phyloP scores from a whole-genome alignment of 73 alveolate species.

The Durusdinium trenchii region DNA sequence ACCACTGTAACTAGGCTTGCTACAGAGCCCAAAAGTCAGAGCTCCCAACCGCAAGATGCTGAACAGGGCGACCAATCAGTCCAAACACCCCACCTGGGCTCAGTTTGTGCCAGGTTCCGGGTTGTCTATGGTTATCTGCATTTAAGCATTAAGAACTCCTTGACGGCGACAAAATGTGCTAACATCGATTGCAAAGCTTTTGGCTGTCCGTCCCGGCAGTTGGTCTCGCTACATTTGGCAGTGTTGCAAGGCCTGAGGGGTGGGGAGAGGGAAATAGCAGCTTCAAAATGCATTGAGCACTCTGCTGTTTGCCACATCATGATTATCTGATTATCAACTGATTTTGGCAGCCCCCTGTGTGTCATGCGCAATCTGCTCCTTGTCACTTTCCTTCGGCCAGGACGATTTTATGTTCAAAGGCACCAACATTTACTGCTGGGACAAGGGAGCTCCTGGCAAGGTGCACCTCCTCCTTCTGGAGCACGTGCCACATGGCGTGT shows the following conservation, averaged over 20 bases:
- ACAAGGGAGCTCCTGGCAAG: constrained; percentile 41
- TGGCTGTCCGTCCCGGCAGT: constrained; percentile 59
- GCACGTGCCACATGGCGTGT: constrained; percentile 57
- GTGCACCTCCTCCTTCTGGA: constrained; percentile 58
- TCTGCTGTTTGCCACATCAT: neutral
- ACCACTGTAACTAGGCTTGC: neutral
- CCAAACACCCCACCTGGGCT: constrained; percentile 50
- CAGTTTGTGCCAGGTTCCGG: neutral
- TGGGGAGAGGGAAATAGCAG: neutral
- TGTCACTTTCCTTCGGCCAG: constrained; percentile 46
- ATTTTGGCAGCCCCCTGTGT: neutral
- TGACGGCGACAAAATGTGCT: neutral
- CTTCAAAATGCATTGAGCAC: neutral
- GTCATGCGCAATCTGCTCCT: constrained; percentile 58
- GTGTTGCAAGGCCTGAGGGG: constrained; percentile 42
- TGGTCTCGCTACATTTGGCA: constrained; percentile 44
- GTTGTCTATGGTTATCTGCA: neutral
- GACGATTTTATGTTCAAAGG: neutral
- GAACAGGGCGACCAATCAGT: constrained; percentile 55
- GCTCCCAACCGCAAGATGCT: constrained; percentile 42
- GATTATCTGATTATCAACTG: neutral
- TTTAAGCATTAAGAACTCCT: neutral
- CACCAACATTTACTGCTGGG: neutral
- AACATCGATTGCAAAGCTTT: neutral
- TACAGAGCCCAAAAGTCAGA: neutral